Conservation (phyloP, 495 filamentous ascomycete species). For the Talaromyces adpressus region DNA sequence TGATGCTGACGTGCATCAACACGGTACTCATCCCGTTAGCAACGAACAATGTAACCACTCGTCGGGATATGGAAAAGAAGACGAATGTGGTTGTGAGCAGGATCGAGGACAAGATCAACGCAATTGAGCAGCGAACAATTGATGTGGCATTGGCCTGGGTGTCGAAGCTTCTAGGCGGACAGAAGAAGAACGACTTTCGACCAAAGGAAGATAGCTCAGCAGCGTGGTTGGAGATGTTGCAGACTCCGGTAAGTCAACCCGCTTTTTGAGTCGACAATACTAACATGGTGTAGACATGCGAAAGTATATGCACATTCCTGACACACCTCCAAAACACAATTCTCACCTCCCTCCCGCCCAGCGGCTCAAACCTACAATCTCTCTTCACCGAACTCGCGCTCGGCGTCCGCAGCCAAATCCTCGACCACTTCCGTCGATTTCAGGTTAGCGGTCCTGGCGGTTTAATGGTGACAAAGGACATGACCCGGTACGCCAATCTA, state of each 20-base stretch:
- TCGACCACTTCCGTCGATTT: slow-evolving; percentile 93
- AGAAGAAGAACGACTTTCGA: slow-evolving; percentile 89
- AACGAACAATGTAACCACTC: slow-evolving; percentile 77
- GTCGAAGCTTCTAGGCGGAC: slow-evolving; percentile 61
- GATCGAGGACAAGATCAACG: slow-evolving; percentile 85
- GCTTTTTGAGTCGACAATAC: background rate
- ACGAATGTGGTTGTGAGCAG: slow-evolving; percentile 62
- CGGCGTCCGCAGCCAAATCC: slow-evolving; percentile 65
- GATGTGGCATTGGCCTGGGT: slow-evolving; percentile 79
- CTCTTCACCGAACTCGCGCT: slow-evolving; percentile 82
- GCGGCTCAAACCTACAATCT: slow-evolving; percentile 62
- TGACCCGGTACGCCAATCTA: slow-evolving; percentile 80
- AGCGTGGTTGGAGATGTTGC: slow-evolving; percentile 67
- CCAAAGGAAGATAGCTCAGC: slow-evolving; percentile 72
- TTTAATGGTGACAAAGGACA: slow-evolving; percentile 92
- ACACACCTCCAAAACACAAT: slow-evolving; percentile 53
- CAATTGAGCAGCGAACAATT: slow-evolving; percentile 76
- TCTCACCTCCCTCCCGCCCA: slow-evolving; percentile 61
- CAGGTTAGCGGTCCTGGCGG: slow-evolving; percentile 84
- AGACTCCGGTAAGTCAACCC: slow-evolving; percentile 52
- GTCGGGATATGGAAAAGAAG: slow-evolving; percentile 84
- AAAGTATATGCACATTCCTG: slow-evolving; percentile 70
- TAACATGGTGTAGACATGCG: slow-evolving; percentile 52
- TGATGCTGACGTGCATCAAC: slow-evolving; percentile 85
- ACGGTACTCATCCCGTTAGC: slow-evolving; percentile 88